A percentile compares a stretch with the other conserved stretches of the same genome.
These are phyloP conservation scores for Centaurea solstitialis DNA, from an alignment of 129 eudicot species.

Conservation along the genomic window DNA sequence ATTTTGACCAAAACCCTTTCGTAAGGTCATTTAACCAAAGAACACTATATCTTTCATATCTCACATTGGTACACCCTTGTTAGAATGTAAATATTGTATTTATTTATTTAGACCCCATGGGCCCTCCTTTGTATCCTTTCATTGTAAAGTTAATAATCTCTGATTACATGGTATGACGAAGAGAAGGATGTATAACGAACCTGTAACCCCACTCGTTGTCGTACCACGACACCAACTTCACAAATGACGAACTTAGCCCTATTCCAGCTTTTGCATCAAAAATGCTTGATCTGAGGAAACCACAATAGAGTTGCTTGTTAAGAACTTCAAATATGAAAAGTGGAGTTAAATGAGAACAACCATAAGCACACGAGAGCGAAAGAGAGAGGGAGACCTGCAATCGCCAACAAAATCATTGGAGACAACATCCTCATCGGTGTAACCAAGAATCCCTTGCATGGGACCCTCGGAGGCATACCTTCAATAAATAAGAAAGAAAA, in stretches of 20 bases:
- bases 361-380: neutral
- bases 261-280: conserved; percentile 95
- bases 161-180: neutral
- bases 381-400: conserved; percentile 53
- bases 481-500: neutral
- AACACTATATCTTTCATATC: too few relatives aligned
- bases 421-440: conserved; percentile 96
- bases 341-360: neutral
- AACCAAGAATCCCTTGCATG: conserved; percentile 87
- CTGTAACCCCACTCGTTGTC: conserved; percentile 99
- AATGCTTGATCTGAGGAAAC: conserved; percentile 73
- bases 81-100: too few relatives aligned
- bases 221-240: conserved; percentile 92
- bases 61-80: neutral
- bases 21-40: neutral
- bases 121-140: too few relatives aligned
- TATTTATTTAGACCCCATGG: too few relatives aligned
- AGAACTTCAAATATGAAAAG: neutral
- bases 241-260: conserved; percentile 76
- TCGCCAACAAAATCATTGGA: conserved; percentile 97
- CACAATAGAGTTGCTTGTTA: neutral
- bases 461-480: conserved; percentile 95
- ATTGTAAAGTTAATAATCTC: too few relatives aligned
- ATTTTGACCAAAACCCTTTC: too few relatives aligned
- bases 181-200: conserved; percentile 39